A percentile compares a stretch with the other conserved stretches of the same genome.
Conservation (phyloP, 768 basidiomycete species). For the Rhizopogon salebrosus region DNA sequence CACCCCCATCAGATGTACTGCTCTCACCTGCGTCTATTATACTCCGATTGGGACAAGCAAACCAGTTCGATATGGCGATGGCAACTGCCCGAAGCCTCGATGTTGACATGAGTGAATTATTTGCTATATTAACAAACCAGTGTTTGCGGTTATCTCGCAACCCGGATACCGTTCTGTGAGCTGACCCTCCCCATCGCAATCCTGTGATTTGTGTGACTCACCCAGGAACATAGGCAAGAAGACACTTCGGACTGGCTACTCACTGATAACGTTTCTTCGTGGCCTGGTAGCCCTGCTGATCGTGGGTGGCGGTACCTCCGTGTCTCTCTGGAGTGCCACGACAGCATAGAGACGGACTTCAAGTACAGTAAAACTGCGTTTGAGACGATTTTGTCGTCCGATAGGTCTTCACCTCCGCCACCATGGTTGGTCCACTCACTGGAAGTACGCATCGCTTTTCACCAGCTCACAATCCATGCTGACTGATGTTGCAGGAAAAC, state of each 20-base stretch:
- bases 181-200: constrained; percentile 6
- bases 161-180: constrained; percentile 56
- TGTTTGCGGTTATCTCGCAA: constrained; percentile 73
- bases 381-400: constrained; percentile 69
- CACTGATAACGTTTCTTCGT: constrained; percentile 73
- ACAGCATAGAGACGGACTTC: constrained; percentile 64
- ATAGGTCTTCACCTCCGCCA: constrained; percentile 59
- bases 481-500: constrained; percentile 41
- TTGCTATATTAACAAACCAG: constrained; percentile 69
- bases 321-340: constrained; percentile 72
- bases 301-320: constrained; percentile 89
- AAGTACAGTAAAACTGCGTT: constrained; percentile 72
- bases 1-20: constrained; percentile 42
- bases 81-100: constrained; percentile 66
- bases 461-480: neutral
- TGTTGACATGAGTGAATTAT: constrained; percentile 85
- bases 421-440: constrained; percentile 79
- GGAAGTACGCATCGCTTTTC: constrained; percentile 41
- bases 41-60: constrained; percentile 70
- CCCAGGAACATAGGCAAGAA: constrained; percentile 45
- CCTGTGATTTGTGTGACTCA: constrained; percentile 2
- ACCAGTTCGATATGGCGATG: constrained; percentile 77
- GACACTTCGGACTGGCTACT: constrained; percentile 80
- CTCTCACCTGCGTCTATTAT: constrained; percentile 63
- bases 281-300: constrained; percentile 76